Percentiles rank a stretch among this genome's conserved stretches.
Conservation (phyloP, 331 rosid species). For the Malus hybrid region DNA sequence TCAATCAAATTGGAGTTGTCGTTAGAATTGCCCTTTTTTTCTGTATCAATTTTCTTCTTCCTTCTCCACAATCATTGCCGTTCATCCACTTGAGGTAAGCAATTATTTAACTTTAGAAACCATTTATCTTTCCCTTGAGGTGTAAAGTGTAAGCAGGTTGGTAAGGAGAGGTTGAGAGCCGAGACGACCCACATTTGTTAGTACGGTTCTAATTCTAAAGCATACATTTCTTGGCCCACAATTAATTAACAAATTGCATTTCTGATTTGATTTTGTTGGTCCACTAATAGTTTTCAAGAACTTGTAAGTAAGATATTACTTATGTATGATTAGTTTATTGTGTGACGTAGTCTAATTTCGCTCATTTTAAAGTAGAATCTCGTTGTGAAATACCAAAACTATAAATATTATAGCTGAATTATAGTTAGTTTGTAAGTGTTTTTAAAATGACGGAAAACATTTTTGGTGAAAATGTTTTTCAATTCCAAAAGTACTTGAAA, state of each 20-base stretch:
- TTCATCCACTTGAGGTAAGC: background rate
- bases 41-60: background rate
- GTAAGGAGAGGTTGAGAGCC: background rate
- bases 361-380: no score
- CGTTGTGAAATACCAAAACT: no score
- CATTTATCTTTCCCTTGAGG: background rate
- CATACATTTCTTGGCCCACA: background rate
- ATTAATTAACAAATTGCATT: background rate
- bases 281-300: no score
- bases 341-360: no score
- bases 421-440: no score
- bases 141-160: background rate
- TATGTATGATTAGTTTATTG: no score
- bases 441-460: no score
- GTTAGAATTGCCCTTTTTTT: background rate
- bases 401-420: no score
- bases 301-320: no score
- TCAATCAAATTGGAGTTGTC: background rate
- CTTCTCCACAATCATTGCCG: background rate
- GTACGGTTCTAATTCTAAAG: background rate
- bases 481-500: no score
- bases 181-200: background rate
- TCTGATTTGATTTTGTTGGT: background rate
- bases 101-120: background rate
- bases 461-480: no score